Evolutionary conservation across 176 grass and related monocot species (phyloP).

Genomic region (Zizania latifolia): DNA sequence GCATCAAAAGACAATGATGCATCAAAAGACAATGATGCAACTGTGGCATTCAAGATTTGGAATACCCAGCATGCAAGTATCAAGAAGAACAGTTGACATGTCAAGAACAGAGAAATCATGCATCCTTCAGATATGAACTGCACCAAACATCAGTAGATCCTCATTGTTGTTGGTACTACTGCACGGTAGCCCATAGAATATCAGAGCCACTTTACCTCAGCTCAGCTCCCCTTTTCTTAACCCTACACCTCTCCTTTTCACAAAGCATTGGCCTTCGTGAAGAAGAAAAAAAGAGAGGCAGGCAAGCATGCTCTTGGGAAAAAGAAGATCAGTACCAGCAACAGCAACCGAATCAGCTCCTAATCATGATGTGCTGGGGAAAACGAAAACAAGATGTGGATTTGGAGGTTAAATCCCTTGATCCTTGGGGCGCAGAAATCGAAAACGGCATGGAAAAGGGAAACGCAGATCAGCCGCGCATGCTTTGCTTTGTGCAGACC

Average conservation of each 20-base stretch:
- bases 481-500: slow-evolving; percentile 21
- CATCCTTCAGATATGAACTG: not conserved
- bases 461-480: not conserved
- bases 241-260: slow-evolving; percentile 44
- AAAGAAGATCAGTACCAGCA: not conserved
- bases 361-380: slow-evolving; percentile 33
- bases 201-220: slow-evolving; percentile 1
- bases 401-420: slow-evolving; percentile 38
- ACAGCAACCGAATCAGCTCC: slow-evolving; percentile 39
- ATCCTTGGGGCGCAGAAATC: not conserved
- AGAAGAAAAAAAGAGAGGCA: no score
- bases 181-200: slow-evolving; percentile 15
- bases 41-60: not conserved
- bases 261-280: slow-evolving; percentile 27
- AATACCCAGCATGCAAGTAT: not conserved
- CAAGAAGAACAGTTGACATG: not conserved
- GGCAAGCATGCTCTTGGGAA: slow-evolving; percentile 27
- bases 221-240: not conserved
- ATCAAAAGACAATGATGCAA: not conserved
- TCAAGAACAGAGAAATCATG: not conserved
- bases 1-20: no score
- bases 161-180: not conserved
- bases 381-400: slow-evolving; percentile 25
- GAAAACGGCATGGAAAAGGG: slow-evolving; percentile 6
- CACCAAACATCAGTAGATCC: not conserved